A percentile compares a stretch with the other conserved stretches of the same genome.
Evolutionary conservation across 2,329 filamentous ascomycete genomes (phyloP).

Genomic region (Phoma sp.): DNA sequence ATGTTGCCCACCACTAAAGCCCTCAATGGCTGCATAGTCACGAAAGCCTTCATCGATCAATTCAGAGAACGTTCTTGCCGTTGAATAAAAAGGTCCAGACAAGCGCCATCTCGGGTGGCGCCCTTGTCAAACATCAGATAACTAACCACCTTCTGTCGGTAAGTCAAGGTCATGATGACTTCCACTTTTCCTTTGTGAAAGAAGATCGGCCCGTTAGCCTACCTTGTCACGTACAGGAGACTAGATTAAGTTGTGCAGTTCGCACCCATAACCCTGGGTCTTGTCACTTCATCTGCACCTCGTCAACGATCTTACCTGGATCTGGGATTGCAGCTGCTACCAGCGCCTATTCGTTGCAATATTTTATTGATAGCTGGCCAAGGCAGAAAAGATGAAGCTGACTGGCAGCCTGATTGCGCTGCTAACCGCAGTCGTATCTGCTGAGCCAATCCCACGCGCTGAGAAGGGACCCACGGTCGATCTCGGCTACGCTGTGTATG

Average conservation of each 20-base stretch:
- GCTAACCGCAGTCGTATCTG: constrained; percentile 20
- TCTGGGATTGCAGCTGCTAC: constrained; percentile 11
- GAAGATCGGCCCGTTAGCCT: constrained; percentile 7
- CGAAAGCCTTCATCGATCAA: not conserved
- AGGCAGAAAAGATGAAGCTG: constrained; percentile 21
- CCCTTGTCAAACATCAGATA: constrained; percentile 1
- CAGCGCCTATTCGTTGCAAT: not conserved
- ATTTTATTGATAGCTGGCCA: constrained; percentile 9
- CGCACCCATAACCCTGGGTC: constrained; percentile 25
- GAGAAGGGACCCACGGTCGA: constrained; percentile 36
- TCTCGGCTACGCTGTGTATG: constrained; percentile 41
- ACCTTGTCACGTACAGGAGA: constrained; percentile 17
- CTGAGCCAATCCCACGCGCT: constrained; percentile 32
- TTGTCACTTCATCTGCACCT: constrained; percentile 12
- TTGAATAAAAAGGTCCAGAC: constrained; percentile 16
- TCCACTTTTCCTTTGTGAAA: not conserved
- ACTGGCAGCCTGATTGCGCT: constrained; percentile 22
- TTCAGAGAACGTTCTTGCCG: constrained; percentile 1
- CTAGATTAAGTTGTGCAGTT: constrained; percentile 25
- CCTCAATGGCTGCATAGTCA: constrained; percentile 3
- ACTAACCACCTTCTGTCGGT: not conserved
- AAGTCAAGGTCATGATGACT: not conserved
- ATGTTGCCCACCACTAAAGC: constrained; percentile 2
- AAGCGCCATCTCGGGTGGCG: constrained; percentile 18
- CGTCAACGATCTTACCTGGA: constrained; percentile 11